A percentile compares a stretch with the other conserved stretches of the same genome.
Evolutionary conservation across 2,329 filamentous ascomycete species (phyloP).

Genomic region (Cladophialophora carrionii): DNA sequence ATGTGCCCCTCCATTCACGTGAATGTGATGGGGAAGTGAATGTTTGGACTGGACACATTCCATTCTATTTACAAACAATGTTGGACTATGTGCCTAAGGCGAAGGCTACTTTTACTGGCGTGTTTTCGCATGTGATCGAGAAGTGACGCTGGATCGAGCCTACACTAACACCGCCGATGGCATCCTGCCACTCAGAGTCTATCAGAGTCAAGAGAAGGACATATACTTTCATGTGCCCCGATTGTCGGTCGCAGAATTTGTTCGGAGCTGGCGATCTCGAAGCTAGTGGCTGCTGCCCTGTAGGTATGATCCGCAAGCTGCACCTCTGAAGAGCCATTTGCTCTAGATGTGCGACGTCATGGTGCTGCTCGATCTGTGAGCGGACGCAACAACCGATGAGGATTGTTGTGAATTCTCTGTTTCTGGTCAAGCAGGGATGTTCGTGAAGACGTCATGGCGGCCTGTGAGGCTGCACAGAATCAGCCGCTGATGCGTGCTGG

Average conservation of each 20-base stretch:
- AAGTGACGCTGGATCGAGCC: neutral
- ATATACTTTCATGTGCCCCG: neutral
- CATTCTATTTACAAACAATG: no score
- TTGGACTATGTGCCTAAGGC: neutral
- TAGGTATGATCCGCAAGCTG: neutral
- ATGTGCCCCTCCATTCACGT: slow-evolving; percentile 9
- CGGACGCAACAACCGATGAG: neutral
- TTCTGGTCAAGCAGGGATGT: neutral
- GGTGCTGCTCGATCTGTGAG: neutral
- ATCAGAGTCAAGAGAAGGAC: neutral
- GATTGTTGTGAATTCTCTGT: neutral
- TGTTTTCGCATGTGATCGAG: neutral
- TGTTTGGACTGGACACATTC: no score
- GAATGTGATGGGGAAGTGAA: neutral
- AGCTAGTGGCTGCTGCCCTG: neutral
- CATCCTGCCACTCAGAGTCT: neutral
- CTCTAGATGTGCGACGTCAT: slow-evolving; percentile 2
- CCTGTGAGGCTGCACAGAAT: neutral
- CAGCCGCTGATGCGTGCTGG: neutral
- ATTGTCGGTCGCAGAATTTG: neutral
- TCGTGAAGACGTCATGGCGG: neutral
- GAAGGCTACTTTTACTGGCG: neutral
- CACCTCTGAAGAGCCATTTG: neutral
- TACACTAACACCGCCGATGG: neutral
- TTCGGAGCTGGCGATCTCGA: neutral